phyloP scores from a whole-genome alignment of 352 stramenopile species.

The Pythium coloratum region DNA sequence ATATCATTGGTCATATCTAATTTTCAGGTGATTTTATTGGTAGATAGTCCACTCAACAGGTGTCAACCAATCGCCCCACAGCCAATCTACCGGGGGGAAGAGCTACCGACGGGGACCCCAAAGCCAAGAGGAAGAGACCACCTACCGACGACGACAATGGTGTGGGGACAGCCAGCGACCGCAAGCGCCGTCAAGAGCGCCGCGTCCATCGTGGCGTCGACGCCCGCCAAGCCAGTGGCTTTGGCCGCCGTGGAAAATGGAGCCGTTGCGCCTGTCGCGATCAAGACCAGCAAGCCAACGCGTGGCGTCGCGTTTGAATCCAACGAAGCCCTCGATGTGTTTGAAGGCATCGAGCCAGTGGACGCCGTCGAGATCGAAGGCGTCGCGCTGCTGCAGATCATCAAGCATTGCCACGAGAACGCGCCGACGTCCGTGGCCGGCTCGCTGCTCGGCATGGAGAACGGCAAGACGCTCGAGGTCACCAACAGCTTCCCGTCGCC shows the following conservation, averaged over 20 bases:
- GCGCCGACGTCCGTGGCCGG: slow-evolving; percentile 93
- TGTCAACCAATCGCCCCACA: slow-evolving; percentile 52
- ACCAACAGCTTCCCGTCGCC: slow-evolving; percentile 98
- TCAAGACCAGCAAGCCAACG: slow-evolving; percentile 24
- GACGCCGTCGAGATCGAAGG: slow-evolving; percentile 76
- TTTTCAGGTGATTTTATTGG: slow-evolving; percentile 34
- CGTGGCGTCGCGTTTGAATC: slow-evolving; percentile 6
- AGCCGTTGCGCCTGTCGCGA: slow-evolving; percentile 23
- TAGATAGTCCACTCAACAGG: slow-evolving; percentile 29
- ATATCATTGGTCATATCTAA: slow-evolving; percentile 31
- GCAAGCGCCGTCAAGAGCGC: slow-evolving; percentile 25
- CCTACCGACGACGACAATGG: slow-evolving; percentile 35
- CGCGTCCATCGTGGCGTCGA: slow-evolving; percentile 18
- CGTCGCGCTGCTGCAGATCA: slow-evolving; percentile 91
- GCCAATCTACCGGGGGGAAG: slow-evolving; percentile 5
- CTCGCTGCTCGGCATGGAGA: slow-evolving; percentile 95
- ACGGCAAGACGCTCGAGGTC: slow-evolving; percentile 92
- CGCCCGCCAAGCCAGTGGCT: slow-evolving; percentile 22
- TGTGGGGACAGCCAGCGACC: slow-evolving; percentile 56
- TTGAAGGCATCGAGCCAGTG: slow-evolving; percentile 65
- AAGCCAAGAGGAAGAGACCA: slow-evolving; percentile 5
- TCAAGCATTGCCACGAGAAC: slow-evolving; percentile 98
- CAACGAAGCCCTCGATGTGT: slow-evolving; percentile 65
- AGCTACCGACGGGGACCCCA: neutral
- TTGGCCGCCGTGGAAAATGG: slow-evolving; percentile 1